A percentile compares a stretch with the other conserved stretches of the same genome.
Conservation (phyloP, 176 grass and related monocot genomes). For the Thinopyrum elongatum region DNA sequence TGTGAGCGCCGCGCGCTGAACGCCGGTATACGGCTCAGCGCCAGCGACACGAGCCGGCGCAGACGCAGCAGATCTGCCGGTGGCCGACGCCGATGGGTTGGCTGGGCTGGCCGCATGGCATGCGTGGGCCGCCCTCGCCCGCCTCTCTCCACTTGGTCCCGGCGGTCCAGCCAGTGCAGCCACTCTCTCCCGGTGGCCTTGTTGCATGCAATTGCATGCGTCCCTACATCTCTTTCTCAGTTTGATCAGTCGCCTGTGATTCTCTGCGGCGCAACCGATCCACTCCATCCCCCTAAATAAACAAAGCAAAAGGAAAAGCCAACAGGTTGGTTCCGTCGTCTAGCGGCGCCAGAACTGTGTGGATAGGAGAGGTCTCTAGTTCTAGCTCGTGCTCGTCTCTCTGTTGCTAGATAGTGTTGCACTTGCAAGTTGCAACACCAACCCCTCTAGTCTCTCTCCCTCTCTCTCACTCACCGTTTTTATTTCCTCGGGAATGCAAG, state of each 20-base stretch:
- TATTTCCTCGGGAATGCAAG: slow-evolving; percentile 1
- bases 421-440: neutral
- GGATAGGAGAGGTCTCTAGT: neutral
- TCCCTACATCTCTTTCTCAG: neutral
- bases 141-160: neutral
- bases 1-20: neutral
- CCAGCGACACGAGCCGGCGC: neutral
- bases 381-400: neutral
- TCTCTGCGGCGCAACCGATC: neutral
- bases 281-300: neutral
- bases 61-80: neutral
- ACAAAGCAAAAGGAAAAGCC: neutral
- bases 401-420: too few species aligned
- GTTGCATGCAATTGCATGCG: neutral
- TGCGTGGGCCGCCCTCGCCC: neutral
- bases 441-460: neutral
- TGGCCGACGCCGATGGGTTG: slow-evolving; percentile 4
- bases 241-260: neutral
- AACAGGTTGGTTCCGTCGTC: neutral
- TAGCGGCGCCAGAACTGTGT: neutral
- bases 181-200: neutral
- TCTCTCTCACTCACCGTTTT: neutral
- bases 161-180: neutral
- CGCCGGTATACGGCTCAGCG: neutral
- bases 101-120: neutral